Evolutionary conservation across 1,139 yeast species (phyloP).

Genomic region (Candida sanyaensis): DNA sequence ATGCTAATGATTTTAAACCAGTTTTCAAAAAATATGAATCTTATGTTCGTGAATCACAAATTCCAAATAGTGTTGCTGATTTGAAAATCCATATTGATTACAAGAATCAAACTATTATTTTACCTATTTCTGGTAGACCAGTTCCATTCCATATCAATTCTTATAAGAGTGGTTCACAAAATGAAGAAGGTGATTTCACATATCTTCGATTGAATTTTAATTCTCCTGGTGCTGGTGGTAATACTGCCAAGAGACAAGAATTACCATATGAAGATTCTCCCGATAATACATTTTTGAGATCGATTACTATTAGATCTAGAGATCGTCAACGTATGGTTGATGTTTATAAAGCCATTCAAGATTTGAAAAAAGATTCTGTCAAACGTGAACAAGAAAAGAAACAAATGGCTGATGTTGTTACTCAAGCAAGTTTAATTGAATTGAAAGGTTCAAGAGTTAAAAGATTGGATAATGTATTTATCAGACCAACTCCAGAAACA

Average conservation of each 20-base stretch:
- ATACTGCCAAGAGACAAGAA: constrained; percentile 68
- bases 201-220: constrained; percentile 88
- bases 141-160: constrained; percentile 97
- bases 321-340: constrained; percentile 93
- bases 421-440: constrained; percentile 86
- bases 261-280: constrained; percentile 90
- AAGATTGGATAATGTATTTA: constrained; percentile 83
- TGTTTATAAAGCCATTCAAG: constrained; percentile 86
- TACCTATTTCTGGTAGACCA: constrained; percentile 94
- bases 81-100: constrained; percentile 85
- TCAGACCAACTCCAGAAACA: constrained; percentile 95
- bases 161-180: constrained; percentile 91
- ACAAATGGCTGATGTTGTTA: constrained; percentile 92
- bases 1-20: constrained; percentile 64
- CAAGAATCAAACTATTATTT: constrained; percentile 82
- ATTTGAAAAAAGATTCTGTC: constrained; percentile 87
- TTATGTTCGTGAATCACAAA: constrained; percentile 87
- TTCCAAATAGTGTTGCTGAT: constrained; percentile 81
- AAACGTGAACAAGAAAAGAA: constrained; percentile 90
- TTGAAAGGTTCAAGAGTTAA: constrained; percentile 77
- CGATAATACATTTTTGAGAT: constrained; percentile 82
- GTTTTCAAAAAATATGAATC: constrained; percentile 92
- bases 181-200: constrained; percentile 95
- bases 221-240: constrained; percentile 87
- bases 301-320: constrained; percentile 84